Conservation (phyloP, 2,329 filamentous ascomycete genomes). For the Hypoxylon sp. region DNA sequence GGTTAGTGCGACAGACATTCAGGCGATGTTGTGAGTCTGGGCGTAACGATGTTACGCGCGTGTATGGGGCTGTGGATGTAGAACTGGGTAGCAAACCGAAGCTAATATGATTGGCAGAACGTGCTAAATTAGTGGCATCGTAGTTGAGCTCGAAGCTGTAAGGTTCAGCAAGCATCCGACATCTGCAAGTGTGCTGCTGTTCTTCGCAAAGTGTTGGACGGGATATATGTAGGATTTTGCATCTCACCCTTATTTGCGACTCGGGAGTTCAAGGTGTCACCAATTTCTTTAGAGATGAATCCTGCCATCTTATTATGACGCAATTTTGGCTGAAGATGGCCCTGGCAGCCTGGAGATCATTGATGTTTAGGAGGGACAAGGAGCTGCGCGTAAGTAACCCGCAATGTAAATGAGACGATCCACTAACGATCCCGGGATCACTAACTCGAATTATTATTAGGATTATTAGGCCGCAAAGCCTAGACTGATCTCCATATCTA, state of each 20-base stretch:
- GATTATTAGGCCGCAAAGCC: too few relatives aligned
- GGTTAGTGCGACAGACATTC: conserved; percentile 1
- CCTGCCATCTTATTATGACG: conserved; percentile 22
- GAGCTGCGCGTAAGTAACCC: conserved; percentile 26
- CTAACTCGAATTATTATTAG: conserved; percentile 29
- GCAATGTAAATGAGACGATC: conserved; percentile 28
- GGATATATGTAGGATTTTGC: conserved; percentile 4
- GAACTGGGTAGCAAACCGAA: conserved; percentile 28
- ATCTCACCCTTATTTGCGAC: neutral
- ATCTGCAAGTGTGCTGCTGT: too few relatives aligned
- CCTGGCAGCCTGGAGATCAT: conserved; percentile 1
- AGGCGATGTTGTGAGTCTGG: conserved; percentile 17
- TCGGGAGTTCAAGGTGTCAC: neutral
- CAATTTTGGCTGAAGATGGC: conserved; percentile 18
- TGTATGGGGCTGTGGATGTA: conserved; percentile 18
- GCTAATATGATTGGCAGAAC: conserved; percentile 16
- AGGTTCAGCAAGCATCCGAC: too few relatives aligned
- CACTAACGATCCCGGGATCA: conserved; percentile 24
- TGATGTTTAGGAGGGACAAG: neutral
- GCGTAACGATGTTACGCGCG: conserved; percentile 14
- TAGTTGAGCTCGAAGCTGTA: conserved; percentile 18
- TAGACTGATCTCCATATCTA: too few relatives aligned
- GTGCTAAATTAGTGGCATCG: conserved; percentile 20
- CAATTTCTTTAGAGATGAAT: neutral
- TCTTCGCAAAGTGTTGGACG: too few relatives aligned